Evolutionary conservation across 2,329 filamentous ascomycete genomes (phyloP), one percentile per base, ranked within the genome.

Genomic region (Aspergillus persii): DNA sequence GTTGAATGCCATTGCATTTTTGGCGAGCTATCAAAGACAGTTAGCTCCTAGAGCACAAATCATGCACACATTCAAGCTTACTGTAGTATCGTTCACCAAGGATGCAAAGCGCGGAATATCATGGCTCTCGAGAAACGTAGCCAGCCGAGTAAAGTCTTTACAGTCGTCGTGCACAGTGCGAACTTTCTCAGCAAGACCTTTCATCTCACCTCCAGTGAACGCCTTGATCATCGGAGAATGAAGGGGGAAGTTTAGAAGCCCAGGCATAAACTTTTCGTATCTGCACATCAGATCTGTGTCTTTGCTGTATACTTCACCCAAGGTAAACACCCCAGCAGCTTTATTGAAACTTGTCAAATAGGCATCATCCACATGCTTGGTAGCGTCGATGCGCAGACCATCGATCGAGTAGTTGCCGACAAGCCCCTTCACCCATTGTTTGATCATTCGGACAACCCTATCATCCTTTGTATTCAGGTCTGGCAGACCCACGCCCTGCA

Each of bases 51-150:
- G n/a, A 36, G 15, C 33, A 36, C 15, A 12, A 12, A 41, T 6
- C 15, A n/a, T 15, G 3, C 36, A 7, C n/a, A 15, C 4, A 7
- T 41, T n/a, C 5, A 4, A 41, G n/a, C 36, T 41, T n/a, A 41
- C 36, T 4, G 36, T 41, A 15, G 36, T 41, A 18, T 41, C 36
- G 8, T 76, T 69, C 53, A 80, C 84, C 57, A 79, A 68, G 59
- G 74, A 80, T 3, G 81, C 69, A 69, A 84, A 86, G 7, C 85
- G 82, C 4, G 80, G 64, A 54, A 83, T 78, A 66, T 87, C 85
- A 66, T 87, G 84, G 68, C 86, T 87, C 67, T 87, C 85, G 3
- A 82, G 69, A 64, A 87, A 87, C 0, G 76, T 79, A 6, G 77
- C 82, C 11, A 85, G 74, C 8, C 77, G 74, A 2, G 77, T 73